Percentiles rank a stretch among this genome's conserved stretches.
These are phyloP conservation scores for Neophaeococcomyces aloes DNA, from an alignment of 2,329 filamentous ascomycete species.

Conservation along the genomic window DNA sequence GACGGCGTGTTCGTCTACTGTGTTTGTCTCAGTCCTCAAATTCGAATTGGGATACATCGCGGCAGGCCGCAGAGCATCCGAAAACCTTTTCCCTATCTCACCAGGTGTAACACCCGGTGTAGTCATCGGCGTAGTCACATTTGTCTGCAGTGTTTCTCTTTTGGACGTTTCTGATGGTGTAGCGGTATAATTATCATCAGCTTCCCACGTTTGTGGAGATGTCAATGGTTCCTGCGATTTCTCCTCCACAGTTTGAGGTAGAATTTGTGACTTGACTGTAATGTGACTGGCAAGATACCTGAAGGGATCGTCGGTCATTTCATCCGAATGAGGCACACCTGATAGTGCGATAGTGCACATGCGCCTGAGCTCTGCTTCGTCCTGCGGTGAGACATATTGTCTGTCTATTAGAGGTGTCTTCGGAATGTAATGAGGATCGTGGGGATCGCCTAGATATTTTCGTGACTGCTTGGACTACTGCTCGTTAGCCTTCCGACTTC, in stretches of 20 bases:
- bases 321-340: constrained; percentile 21
- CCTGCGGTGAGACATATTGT: constrained; percentile 25
- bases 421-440: constrained; percentile 24
- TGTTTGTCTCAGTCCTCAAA: constrained; percentile 2
- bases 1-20: not conserved
- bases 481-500: not conserved
- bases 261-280: constrained; percentile 21
- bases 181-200: constrained; percentile 13
- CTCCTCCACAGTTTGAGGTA: not conserved
- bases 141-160: constrained; percentile 14
- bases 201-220: not conserved
- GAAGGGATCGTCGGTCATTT: constrained; percentile 20
- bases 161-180: constrained; percentile 18
- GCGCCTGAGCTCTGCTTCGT: constrained; percentile 28
- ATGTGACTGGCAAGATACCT: constrained; percentile 25
- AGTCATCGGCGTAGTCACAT: constrained; percentile 20
- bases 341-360: constrained; percentile 25
- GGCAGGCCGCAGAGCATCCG: constrained; percentile 11
- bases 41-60: not conserved
- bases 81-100: constrained; percentile 18
- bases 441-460: constrained; percentile 28
- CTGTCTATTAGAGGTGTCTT: constrained; percentile 27
- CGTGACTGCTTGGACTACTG: constrained; percentile 3
- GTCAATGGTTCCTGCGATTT: not conserved
- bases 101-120: constrained; percentile 21